Base-by-base conservation (phyloP, 768 basidiomycete species). In the Pisolithus orientalis region DNA sequence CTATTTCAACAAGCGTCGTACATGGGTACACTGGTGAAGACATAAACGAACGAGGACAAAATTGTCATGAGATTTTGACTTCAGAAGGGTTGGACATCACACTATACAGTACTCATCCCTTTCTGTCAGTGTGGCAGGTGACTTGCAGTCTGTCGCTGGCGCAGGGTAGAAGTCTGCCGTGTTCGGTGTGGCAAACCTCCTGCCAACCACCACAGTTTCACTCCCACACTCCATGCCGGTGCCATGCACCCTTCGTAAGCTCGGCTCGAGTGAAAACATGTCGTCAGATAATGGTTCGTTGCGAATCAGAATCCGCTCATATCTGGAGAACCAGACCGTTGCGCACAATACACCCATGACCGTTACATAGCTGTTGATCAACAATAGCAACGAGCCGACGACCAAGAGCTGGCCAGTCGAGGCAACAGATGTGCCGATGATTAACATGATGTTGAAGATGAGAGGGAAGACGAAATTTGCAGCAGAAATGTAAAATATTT, bases 381-480 rank as follows among this genome's bases (percentile, higher is more conserved):
- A 55, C 37, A 51, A 1, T 3, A 51, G 14, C 43, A 44, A 25
- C 9, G 40, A 31, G 5, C 43, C 50, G 13, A 32, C 34, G 16
- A 3, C 24, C 5, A 21, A 32, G 11, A 32, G 45, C 6, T 8
- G 25, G 25, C 28, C 34, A 1, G 50, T 51, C 27, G n/a, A 39
- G 29, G 62, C 61, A 7, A 64, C 21, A 21, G 21, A 21, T 21
- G 21, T 21, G 21, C 21, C 47, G 25, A 68, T 56, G 49, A 73
- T 60, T 43, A 68, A 65, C 13, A 59, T 63, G 42, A 73, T 56
- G 54, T 62, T 65, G 28, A 72, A 62, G 24, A 71, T 48, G 16
- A 65, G 61, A 16, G 72, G 73, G 56, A 73, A 67, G 39, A 73
- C 62, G 57, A 72, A 73, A 53, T 71, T 73, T 1, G 67, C 61